A percentile compares a stretch with the other conserved stretches of the same genome.
These are phyloP conservation scores for Glycyrrhiza uralensis DNA, from an alignment of 306 rosid species.

Conservation along the genomic window DNA sequence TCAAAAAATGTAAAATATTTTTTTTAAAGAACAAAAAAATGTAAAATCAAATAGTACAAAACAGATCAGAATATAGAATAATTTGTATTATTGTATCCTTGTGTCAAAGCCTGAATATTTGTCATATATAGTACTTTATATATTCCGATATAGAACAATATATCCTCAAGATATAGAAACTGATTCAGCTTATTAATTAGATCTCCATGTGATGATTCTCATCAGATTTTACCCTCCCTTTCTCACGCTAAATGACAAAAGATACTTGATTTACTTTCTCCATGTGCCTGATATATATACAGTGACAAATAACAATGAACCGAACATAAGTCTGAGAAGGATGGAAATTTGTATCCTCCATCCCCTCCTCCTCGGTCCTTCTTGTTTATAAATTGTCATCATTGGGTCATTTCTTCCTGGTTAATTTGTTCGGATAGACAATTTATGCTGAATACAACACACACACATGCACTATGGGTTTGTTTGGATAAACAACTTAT, in stretches of 20 bases:
- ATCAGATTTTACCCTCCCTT: neutral
- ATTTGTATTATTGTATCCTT: too few species aligned
- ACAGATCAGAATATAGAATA: too few species aligned
- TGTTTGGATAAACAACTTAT: too few species aligned
- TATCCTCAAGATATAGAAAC: neutral
- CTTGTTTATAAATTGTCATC: slow-evolving; percentile 11
- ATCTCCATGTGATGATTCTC: neutral
- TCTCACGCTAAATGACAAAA: neutral
- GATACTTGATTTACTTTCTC: neutral
- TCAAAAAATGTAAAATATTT: too few species aligned
- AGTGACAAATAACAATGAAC: neutral
- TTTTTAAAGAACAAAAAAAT: too few species aligned
- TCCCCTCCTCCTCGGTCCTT: too few species aligned
- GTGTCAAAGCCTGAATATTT: too few species aligned
- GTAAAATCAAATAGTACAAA: too few species aligned
- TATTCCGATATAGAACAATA: neutral
- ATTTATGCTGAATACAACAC: too few species aligned
- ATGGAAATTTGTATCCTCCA: neutral
- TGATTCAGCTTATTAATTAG: neutral
- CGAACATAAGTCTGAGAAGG: too few species aligned
- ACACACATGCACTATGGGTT: too few species aligned
- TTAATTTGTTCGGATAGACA: neutral
- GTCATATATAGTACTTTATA: neutral
- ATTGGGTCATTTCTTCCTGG: neutral
- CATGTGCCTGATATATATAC: neutral